Evolutionary conservation across 305 asterid species (phyloP), one percentile per base, ranked within the genome.

Genomic region (Stenogyne calaminthoides): DNA sequence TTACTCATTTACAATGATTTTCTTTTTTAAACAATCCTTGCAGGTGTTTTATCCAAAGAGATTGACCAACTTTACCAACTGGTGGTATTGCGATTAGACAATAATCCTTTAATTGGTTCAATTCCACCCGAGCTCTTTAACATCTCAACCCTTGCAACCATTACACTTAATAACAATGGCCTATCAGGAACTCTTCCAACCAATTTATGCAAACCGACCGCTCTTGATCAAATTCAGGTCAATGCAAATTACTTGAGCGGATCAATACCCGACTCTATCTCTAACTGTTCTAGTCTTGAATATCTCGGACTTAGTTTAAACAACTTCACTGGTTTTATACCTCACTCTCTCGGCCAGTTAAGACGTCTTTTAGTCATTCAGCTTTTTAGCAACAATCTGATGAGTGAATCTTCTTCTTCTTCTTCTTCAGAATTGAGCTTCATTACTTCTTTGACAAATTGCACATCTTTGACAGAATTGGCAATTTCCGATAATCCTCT

Each of bases 391-490:
- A 46, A 46, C 54, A 14, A n/a, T 46, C 54, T 46, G 16, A 12
- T 7, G 54, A n/a, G 29, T 25, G 29, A 2, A 25, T 25, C 1
- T 25, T 22, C 25, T 22, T 22, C 25, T 22, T 22, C 25, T 22
- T 22, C 5, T 44, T 44, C 57, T 55, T 66, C 70, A 12, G 79
- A 70, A 20, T 10, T 81, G 72, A 80, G 70, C 55, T 65, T 25
- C 29, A 25, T 25, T 25, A 25, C 29, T 25, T 25, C 29, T 25
- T 25, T 25, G 29, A 25, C 29, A 44, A 82, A 76, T 42, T 80
- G 88, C 61, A 76, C 70, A 52, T 40, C 29, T 1, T 56, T 84
- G 56, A 76, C 2, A 0, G 7, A 1, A 0, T 58, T 58, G 19
- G 0, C 8, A 12, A 0, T 58, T 10, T 6, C 6, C 7, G 25